Percentiles rank a stretch among this genome's conserved stretches.
Evolutionary conservation across 2,329 filamentous ascomycete genomes (phyloP).

Genomic region (Thelonectria olida): DNA sequence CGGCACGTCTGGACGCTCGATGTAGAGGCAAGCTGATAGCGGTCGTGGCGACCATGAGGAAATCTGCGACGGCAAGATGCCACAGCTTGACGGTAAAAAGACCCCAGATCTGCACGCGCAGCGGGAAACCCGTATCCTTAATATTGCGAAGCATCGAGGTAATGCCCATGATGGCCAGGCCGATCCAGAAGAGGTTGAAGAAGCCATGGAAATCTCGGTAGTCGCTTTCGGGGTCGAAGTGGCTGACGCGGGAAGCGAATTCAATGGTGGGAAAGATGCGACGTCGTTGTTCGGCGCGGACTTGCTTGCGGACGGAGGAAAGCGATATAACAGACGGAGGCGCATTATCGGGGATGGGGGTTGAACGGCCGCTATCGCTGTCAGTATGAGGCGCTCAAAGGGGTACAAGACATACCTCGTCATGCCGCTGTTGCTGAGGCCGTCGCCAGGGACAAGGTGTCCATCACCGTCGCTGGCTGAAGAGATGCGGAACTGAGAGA

Average conservation of each 20-base stretch:
- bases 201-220: slow-evolving; percentile 96
- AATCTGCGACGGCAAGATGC: slow-evolving; percentile 85
- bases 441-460: slow-evolving; percentile 45
- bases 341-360: slow-evolving; percentile 86
- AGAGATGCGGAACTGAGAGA: slow-evolving; percentile 52
- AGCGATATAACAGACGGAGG: slow-evolving; percentile 91
- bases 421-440: slow-evolving; percentile 48
- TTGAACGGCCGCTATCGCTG: slow-evolving; percentile 75
- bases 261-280: slow-evolving; percentile 94
- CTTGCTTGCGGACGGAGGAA: slow-evolving; percentile 84
- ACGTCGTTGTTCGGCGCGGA: slow-evolving; percentile 80
- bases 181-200: slow-evolving; percentile 98
- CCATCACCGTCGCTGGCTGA: slow-evolving; percentile 47
- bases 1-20: slow-evolving; percentile 65
- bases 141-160: slow-evolving; percentile 93
- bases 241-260: slow-evolving; percentile 88
- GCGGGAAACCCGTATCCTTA: slow-evolving; percentile 89
- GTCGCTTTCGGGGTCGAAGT: slow-evolving; percentile 92
- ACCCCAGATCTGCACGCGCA: slow-evolving; percentile 87
- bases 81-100: slow-evolving; percentile 89
- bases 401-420: slow-evolving; percentile 51
- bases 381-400: slow-evolving; percentile 6
- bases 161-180: slow-evolving; percentile 94
- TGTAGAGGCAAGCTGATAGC: slow-evolving; percentile 79
- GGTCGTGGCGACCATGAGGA: slow-evolving; percentile 84